phyloP scores from a whole-genome alignment of 1,284 basidiomycete genomes.

The Boletus smithii region DNA sequence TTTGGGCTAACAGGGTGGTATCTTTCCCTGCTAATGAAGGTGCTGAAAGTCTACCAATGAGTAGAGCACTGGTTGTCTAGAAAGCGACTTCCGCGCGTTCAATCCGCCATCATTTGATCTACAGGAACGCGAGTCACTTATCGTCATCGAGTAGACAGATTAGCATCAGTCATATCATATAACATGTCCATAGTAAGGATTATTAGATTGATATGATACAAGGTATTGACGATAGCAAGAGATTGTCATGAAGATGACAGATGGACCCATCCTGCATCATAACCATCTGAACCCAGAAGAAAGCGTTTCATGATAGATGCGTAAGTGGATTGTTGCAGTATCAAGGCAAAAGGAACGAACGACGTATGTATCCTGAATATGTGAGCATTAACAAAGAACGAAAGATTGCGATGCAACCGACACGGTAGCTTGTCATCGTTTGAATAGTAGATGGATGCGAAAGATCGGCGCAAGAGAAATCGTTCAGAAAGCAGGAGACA shows the following conservation, averaged over 20 bases:
- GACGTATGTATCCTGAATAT: conserved; percentile 15
- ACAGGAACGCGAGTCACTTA: too few species aligned
- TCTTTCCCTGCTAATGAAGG: conserved; percentile 48
- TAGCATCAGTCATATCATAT: too few species aligned
- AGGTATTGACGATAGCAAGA: conserved; percentile 23
- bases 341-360: conserved; percentile 9
- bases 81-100: too few species aligned
- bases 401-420: conserved; percentile 26
- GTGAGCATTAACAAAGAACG: conserved; percentile 30
- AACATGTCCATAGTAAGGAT: conserved; percentile 1
- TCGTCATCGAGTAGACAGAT: too few species aligned
- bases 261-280: conserved; percentile 11
- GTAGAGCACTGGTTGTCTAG: too few species aligned
- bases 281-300: conserved; percentile 17
- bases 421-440: too few species aligned
- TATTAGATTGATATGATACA: conserved; percentile 28
- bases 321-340: too few species aligned
- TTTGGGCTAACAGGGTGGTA: conserved; percentile 86
- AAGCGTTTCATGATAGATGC: conserved; percentile 14
- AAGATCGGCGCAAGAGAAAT: conserved; percentile 21
- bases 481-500: conserved; percentile 20
- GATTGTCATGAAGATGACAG: conserved; percentile 16
- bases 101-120: too few species aligned
- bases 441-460: conserved; percentile 20
- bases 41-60: conserved; percentile 25